Percentiles rank a stretch among this genome's conserved stretches.
These are phyloP conservation scores for Neofusicoccum umdonicola DNA, from an alignment of 2,329 filamentous ascomycete genomes.

Conservation along the genomic window DNA sequence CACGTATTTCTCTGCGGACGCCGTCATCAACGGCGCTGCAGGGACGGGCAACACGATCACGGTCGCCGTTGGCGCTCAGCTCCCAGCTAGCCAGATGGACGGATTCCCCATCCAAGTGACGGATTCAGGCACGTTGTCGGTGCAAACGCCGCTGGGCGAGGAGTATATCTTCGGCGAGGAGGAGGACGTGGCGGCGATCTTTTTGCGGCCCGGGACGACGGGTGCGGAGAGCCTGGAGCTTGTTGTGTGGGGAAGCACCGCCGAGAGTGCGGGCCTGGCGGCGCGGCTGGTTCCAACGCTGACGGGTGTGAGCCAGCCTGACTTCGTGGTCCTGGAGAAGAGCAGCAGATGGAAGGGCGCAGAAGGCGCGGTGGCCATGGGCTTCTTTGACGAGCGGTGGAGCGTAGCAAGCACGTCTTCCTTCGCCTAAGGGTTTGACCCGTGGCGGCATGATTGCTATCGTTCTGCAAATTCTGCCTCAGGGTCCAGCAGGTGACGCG, in stretches of 20 bases:
- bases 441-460: too few species aligned
- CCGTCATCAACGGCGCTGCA: constrained; percentile 34
- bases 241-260: constrained; percentile 55
- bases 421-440: constrained; percentile 22
- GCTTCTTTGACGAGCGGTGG: constrained; percentile 57
- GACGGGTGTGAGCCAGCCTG: constrained; percentile 57
- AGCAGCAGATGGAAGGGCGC: constrained; percentile 51
- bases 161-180: constrained; percentile 30
- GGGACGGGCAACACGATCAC: constrained; percentile 47
- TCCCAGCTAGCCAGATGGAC: constrained; percentile 22
- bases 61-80: constrained; percentile 29
- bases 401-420: constrained; percentile 49
- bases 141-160: constrained; percentile 18
- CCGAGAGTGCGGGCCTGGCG: constrained; percentile 47
- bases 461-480: neutral
- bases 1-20: constrained; percentile 58
- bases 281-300: constrained; percentile 55
- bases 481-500: neutral
- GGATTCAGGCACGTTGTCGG: neutral
- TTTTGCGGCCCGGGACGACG: constrained; percentile 44
- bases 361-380: constrained; percentile 53
- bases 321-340: constrained; percentile 52
- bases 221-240: constrained; percentile 49
- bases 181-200: constrained; percentile 49
- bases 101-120: constrained; percentile 33